Percentiles rank a stretch among this genome's conserved stretches.
These are phyloP conservation scores for Passalora sequoiae DNA, from an alignment of 2,329 filamentous ascomycete species.

Conservation along the genomic window DNA sequence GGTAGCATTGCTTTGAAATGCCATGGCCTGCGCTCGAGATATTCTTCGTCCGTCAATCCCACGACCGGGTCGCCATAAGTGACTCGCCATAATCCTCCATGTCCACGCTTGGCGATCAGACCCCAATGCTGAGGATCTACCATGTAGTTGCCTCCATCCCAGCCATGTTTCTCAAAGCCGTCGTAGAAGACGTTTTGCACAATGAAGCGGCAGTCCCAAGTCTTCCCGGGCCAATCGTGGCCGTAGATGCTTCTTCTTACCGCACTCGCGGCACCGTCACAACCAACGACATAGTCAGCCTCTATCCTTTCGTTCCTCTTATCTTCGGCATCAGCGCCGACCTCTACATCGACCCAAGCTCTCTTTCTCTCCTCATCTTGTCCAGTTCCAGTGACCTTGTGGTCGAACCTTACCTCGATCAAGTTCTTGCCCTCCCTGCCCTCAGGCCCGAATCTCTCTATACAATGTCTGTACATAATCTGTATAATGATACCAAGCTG, in stretches of 20 bases:
- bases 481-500: conserved; percentile 27
- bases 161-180: conserved; percentile 36
- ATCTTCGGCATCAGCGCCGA: conserved; percentile 25
- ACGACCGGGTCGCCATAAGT: conserved; percentile 37
- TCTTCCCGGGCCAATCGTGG: conserved; percentile 24
- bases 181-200: conserved; percentile 28
- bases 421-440: conserved; percentile 10
- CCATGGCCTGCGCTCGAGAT: conserved; percentile 18
- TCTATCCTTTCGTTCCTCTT: conserved; percentile 19
- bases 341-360: conserved; percentile 27
- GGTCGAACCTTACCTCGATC: conserved; percentile 27
- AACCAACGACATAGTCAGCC: conserved; percentile 29
- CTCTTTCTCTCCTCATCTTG: conserved; percentile 24
- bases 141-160: conserved; percentile 40
- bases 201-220: conserved; percentile 21
- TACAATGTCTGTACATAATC: conserved; percentile 24
- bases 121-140: conserved; percentile 36
- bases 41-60: conserved; percentile 27
- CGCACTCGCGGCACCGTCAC: conserved; percentile 26
- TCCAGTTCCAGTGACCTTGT: conserved; percentile 24
- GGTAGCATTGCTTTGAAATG: conserved; percentile 26
- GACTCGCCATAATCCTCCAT: conserved; percentile 39
- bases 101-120: conserved; percentile 21
- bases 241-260: conserved; percentile 26
- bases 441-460: conserved; percentile 16